Conservation (phyloP, 2,329 filamentous ascomycete species). For the Diaporthe destruens region DNA sequence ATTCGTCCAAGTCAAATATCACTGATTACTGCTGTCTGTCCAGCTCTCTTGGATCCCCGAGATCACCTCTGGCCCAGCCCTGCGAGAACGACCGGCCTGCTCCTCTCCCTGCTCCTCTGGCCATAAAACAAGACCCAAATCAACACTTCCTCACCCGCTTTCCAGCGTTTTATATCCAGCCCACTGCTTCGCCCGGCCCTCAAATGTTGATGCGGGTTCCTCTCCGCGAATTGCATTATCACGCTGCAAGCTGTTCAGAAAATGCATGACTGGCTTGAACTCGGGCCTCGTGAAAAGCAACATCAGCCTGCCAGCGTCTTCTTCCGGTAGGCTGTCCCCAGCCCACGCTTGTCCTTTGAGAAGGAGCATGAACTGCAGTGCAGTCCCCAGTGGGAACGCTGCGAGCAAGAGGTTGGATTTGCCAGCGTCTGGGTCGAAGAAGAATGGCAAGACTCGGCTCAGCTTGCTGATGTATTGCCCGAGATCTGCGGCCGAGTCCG, state of each 20-base stretch:
- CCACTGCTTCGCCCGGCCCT: conserved; percentile 27
- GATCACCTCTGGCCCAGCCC: neutral
- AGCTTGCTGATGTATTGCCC: conserved; percentile 43
- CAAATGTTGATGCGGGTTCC: conserved; percentile 11
- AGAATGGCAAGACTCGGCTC: conserved; percentile 39
- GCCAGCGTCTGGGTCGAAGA: conserved; percentile 43
- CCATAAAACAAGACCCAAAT: no score
- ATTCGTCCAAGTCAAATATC: neutral
- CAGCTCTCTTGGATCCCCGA: neutral
- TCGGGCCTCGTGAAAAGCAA: conserved; percentile 17
- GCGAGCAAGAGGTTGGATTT: conserved; percentile 29
- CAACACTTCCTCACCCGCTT: neutral
- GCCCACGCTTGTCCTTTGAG: conserved; percentile 5
- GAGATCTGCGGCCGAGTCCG: neutral
- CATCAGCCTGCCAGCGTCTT: conserved; percentile 2
- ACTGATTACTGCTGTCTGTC: neutral
- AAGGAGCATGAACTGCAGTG: conserved; percentile 17
- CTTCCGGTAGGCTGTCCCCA: neutral
- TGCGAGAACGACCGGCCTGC: no score
- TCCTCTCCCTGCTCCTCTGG: no score
- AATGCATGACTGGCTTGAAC: conserved; percentile 16
- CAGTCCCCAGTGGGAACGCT: conserved; percentile 25
- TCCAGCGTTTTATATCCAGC: conserved; percentile 1
- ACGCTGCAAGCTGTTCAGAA: conserved; percentile 23
- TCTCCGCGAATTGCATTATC: conserved; percentile 6